These are phyloP conservation scores for Solanum lignicaule DNA, from an alignment of 257 asterid genomes.

Conservation along the genomic window DNA sequence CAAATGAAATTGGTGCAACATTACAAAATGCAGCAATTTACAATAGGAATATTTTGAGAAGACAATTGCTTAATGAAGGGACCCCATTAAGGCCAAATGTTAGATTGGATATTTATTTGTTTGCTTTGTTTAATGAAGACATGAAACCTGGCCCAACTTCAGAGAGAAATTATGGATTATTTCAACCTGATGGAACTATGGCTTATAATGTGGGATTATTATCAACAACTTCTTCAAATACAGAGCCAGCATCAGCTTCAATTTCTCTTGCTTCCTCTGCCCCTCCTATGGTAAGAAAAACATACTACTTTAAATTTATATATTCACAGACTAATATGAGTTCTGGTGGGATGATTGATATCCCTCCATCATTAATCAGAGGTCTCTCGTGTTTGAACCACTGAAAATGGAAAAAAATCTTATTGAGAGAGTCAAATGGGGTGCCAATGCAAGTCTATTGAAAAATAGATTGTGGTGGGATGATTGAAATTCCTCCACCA, in stretches of 20 bases:
- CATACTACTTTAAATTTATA: too few relatives aligned
- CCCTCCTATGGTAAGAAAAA: slow-evolving; percentile 29
- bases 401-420: neutral
- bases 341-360: neutral
- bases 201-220: slow-evolving; percentile 46
- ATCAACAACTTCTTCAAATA: slow-evolving; percentile 2
- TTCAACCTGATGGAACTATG: slow-evolving; percentile 63
- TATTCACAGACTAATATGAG: neutral
- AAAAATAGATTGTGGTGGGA: neutral
- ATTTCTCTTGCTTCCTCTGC: slow-evolving; percentile 18
- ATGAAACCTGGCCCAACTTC: slow-evolving; percentile 77
- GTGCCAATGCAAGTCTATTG: neutral
- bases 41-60: slow-evolving; percentile 54
- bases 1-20: slow-evolving; percentile 53
- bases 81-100: slow-evolving; percentile 60
- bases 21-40: slow-evolving; percentile 48
- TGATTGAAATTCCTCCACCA: neutral
- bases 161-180: slow-evolving; percentile 64
- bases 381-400: neutral
- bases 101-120: slow-evolving; percentile 56
- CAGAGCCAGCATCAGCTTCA: neutral
- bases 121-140: slow-evolving; percentile 76
- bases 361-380: neutral
- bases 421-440: neutral
- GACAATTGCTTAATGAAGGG: slow-evolving; percentile 52